Conservation (phyloP, 2,329 filamentous ascomycete species). For the Pezicula carpinea region DNA sequence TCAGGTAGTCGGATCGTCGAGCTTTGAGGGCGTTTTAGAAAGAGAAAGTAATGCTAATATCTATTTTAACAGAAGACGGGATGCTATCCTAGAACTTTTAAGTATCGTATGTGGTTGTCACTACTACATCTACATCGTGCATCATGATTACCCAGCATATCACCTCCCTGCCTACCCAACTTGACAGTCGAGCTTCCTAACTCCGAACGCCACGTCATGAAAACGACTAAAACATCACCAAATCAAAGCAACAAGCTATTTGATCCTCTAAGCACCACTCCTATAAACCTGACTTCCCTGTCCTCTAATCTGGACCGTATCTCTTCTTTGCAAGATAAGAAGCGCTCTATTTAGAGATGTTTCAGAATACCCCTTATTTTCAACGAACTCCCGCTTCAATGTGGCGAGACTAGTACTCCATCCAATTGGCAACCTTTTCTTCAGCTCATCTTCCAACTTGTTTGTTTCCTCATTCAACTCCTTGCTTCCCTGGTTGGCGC, state of each 20-base stretch:
- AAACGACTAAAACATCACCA: background rate
- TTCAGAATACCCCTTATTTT: slow-evolving; percentile 85
- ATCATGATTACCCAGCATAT: background rate
- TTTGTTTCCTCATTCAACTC: slow-evolving; percentile 87
- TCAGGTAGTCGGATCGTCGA: no score
- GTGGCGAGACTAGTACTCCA: slow-evolving; percentile 92
- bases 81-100: no score
- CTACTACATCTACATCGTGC: slow-evolving; percentile 2
- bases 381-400: slow-evolving; percentile 83
- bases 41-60: no score
- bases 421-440: slow-evolving; percentile 82
- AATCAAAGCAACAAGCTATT: background rate
- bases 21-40: no score
- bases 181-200: background rate
- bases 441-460: slow-evolving; percentile 84
- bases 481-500: slow-evolving; percentile 74
- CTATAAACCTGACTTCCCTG: slow-evolving; percentile 72
- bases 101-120: no score
- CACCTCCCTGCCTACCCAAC: background rate
- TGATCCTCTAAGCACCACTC: slow-evolving; percentile 52
- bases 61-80: no score
- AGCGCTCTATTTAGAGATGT: slow-evolving; percentile 79
- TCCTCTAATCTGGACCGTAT: slow-evolving; percentile 78
- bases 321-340: slow-evolving; percentile 79
- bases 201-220: slow-evolving; percentile 5